Conservation (phyloP, 2,329 filamentous ascomycete species). For the Xylariales sp. region DNA sequence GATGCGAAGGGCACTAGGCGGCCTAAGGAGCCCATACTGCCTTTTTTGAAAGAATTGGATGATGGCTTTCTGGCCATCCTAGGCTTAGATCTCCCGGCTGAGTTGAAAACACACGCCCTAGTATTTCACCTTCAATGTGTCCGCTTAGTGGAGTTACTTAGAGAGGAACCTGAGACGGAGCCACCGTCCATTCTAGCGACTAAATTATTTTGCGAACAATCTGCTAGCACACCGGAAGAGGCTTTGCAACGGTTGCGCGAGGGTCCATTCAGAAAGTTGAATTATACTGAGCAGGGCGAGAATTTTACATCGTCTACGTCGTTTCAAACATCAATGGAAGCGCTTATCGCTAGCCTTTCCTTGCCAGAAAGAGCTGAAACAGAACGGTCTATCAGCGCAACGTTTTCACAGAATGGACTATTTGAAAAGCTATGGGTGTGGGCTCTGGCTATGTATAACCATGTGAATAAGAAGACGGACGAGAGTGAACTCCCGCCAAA, state of each 20-base stretch:
- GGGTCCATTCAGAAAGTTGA: constrained; percentile 42
- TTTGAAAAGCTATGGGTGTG: constrained; percentile 41
- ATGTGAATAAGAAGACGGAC: constrained; percentile 18
- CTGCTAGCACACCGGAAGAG: constrained; percentile 6
- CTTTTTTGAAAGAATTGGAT: constrained; percentile 44
- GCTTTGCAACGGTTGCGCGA: constrained; percentile 33
- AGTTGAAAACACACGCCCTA: constrained; percentile 35
- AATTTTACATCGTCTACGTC: constrained; percentile 7
- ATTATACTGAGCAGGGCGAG: constrained; percentile 24
- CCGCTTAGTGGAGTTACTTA: constrained; percentile 39
- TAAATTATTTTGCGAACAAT: constrained; percentile 43
- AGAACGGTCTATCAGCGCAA: constrained; percentile 28
- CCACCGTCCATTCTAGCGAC: constrained; percentile 38
- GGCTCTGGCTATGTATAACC: constrained; percentile 38
- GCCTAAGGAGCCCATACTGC: background rate
- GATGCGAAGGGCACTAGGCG: constrained; percentile 35
- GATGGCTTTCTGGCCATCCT: constrained; percentile 41
- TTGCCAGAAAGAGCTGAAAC: constrained; percentile 11
- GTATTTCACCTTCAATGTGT: constrained; percentile 45
- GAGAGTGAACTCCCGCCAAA: background rate
- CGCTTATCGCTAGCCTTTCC: constrained; percentile 32
- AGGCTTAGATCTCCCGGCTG: constrained; percentile 4
- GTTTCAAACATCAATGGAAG: constrained; percentile 33
- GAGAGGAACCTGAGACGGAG: constrained; percentile 20
- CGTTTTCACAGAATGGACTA: constrained; percentile 34